These are phyloP conservation scores for Botryotinia narcissicola DNA, from an alignment of 2,329 filamentous ascomycete species.

Conservation along the genomic window DNA sequence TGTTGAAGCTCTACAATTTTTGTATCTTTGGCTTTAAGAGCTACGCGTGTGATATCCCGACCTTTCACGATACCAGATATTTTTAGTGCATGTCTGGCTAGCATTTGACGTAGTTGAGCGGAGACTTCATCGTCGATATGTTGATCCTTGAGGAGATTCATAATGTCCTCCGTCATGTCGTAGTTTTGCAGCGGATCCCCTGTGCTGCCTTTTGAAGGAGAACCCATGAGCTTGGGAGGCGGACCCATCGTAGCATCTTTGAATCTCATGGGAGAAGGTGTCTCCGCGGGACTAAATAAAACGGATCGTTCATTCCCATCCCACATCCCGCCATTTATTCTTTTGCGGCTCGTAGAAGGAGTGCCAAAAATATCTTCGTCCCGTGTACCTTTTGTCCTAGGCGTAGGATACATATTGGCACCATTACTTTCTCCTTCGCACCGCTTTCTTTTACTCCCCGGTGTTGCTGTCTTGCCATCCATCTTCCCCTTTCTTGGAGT, in stretches of 20 bases:
- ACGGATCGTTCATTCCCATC: constrained; percentile 30
- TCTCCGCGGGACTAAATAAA: constrained; percentile 28
- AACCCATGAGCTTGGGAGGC: constrained; percentile 27
- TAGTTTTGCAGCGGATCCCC: constrained; percentile 24
- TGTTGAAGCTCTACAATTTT: constrained; percentile 64
- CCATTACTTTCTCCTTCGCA: constrained; percentile 20
- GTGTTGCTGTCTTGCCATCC: constrained; percentile 29
- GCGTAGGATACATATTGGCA: constrained; percentile 31
- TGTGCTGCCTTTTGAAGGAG: constrained; percentile 8
- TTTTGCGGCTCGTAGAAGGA: constrained; percentile 21
- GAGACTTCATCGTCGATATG: constrained; percentile 43
- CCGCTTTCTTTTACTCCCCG: constrained; percentile 35
- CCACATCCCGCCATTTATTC: constrained; percentile 28
- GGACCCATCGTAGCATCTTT: constrained; percentile 23
- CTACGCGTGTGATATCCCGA: constrained; percentile 62
- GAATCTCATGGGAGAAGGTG: constrained; percentile 34
- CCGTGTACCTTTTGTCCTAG: constrained; percentile 24
- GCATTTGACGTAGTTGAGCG: constrained; percentile 43
- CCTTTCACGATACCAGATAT: constrained; percentile 62
- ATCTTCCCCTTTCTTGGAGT: constrained; percentile 32
- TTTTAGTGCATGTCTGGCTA: constrained; percentile 56
- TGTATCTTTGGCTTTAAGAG: constrained; percentile 62
- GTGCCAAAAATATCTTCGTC: constrained; percentile 31
- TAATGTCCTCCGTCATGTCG: constrained; percentile 48
- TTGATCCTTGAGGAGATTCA: constrained; percentile 48